phyloP scores from a whole-genome alignment of 1,139 yeast species.

The Suhomyces chickasaworum region DNA sequence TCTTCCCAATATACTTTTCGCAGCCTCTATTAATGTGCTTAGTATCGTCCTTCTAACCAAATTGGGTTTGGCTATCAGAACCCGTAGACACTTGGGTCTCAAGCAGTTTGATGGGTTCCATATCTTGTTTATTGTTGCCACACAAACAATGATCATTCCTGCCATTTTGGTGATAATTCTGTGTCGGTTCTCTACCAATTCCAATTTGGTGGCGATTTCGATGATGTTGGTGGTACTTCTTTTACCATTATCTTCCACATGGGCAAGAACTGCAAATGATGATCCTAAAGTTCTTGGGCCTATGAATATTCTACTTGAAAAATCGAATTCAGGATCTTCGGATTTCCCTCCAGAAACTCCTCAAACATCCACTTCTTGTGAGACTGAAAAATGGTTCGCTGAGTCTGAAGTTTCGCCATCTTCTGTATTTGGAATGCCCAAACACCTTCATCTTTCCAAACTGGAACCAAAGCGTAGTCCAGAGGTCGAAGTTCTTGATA shows the following conservation, averaged over 20 bases:
- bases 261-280: conserved; percentile 73
- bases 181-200: conserved; percentile 29
- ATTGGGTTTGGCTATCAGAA: conserved; percentile 63
- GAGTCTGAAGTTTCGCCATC: not conserved
- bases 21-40: conserved; percentile 66
- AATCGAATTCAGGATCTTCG: not conserved
- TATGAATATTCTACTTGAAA: not conserved
- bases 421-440: not conserved
- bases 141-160: conserved; percentile 84
- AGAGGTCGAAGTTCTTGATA: not conserved
- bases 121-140: conserved; percentile 72
- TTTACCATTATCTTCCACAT: conserved; percentile 80
- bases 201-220: conserved; percentile 26
- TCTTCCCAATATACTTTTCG: conserved; percentile 62
- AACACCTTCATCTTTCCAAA: conserved; percentile 24
- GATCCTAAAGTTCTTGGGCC: conserved; percentile 23
- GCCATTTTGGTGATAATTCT: conserved; percentile 63
- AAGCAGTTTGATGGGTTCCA: conserved; percentile 82
- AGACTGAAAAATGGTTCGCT: not conserved
- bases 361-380: not conserved
- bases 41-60: conserved; percentile 62
- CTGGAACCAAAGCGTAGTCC: not conserved
- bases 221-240: conserved; percentile 53
- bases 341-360: not conserved
- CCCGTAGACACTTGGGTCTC: conserved; percentile 75